Evolutionary conservation across 2,329 filamentous ascomycete genomes (phyloP), one percentile per base, ranked within the genome.

Genomic region (Niveomyces coronatus): DNA sequence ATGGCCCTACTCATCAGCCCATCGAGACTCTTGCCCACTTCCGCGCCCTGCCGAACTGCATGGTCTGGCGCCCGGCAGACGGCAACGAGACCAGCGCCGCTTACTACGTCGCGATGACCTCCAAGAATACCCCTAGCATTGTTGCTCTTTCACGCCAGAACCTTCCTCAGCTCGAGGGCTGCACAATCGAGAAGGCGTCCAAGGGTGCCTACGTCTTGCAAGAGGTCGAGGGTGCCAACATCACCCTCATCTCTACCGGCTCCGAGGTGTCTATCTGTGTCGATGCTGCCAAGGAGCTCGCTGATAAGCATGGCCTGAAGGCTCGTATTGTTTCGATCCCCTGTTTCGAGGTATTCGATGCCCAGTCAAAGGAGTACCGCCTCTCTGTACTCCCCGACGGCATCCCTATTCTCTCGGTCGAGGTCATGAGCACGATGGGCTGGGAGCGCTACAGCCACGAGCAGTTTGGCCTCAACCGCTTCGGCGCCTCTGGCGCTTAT

Each of bases 391-490:
- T 98, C 47, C 91, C 89, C 54, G 87, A 95, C 61, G 88, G 88
- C 50, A 89, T 95, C 60, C 89, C 91, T 50, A 78, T 87, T 45
- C 65, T 98, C 64, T 93, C 85, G 40, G 84, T 98, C 51, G 91
- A 98, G 74, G 88, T 87, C 62, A 93, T 94, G 85, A 83, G 76
- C 65, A 98, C 91, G 51, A 80, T 95, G 67, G 91, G 91, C 53
- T 98, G 91, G 91, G 88, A 96, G 77, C 84, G 89, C 65, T 98
- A 96, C 71, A 85, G 87, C 43, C 89, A 98, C 69, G 91, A 98
- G 79, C 91, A 98, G 72, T 98, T 98, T 57, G 91, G 91, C 62
- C 79, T 98, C 51, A 98, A 98, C 82, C 79, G 91, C 62, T 98
- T 98, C 66, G 91, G 91, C 79, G 89, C 89, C 51, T 94, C 85